Base-by-base conservation (phyloP, 148 eudicot species). In the Chenopodium berlandieri region DNA sequence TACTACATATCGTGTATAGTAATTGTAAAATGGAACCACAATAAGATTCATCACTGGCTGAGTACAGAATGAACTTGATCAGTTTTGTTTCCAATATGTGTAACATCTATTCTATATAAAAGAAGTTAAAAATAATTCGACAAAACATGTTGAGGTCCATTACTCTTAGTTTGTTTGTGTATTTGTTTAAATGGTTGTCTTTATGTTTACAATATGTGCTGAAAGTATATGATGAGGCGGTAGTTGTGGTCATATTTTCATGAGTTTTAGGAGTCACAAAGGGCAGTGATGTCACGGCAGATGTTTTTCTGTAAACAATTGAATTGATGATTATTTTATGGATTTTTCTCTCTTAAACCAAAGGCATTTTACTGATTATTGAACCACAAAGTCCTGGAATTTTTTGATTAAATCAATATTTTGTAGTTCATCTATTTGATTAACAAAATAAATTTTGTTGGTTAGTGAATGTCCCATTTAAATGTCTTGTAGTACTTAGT, bases 401-500 rank as follows among this genome's bases (percentile, higher is more conserved):
- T 56, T 12, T 56, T 56, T 56, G 5, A 4, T 56, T 56, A 4
- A 56, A 56, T 23, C 6, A 7, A 73, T 73, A 10, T 23, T 72
- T 19, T 47, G 31, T 47, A 46, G 58, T 73, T 73, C 76, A 73
- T 9, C 76, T 14, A 73, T 47, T 73, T 73, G 3, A 73, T 47
- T 73, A 73, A 47, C 31, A 23, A 73, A 56, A 56, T 14, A 12
- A 56, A 56, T 16, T 23, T 73, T 73, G 76, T 73, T 73, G 76
- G 20, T 73, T 73, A 73, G 76, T 47, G 60, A 73, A 22, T 73
- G 76, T 73, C 76, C n/a, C 31, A 25, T 73, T 48, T 46, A 73
- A 3, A 46, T 73, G 76, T 47, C 58, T 48, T 73, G 1, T 73
- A 11, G 2, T 22, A 44, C 13, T 72, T 72, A 46, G 17, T 20